Conservation (phyloP, 768 basidiomycete genomes). For the Lenzites betulinus region DNA sequence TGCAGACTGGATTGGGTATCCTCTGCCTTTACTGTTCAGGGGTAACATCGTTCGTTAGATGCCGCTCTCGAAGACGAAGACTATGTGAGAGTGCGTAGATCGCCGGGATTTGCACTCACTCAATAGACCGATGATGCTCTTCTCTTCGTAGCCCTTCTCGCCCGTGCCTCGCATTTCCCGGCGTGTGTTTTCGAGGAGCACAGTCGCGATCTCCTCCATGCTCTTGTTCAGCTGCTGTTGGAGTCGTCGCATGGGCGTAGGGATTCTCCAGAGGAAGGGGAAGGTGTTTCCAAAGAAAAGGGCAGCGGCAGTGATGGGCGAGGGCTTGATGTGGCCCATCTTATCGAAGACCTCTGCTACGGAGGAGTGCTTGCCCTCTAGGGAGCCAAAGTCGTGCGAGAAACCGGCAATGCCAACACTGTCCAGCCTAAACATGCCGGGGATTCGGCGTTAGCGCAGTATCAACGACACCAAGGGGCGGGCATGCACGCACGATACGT, state of each 20-base stretch:
- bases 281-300: conserved; percentile 32
- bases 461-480: conserved; percentile 18
- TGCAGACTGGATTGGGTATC: conserved; percentile 29
- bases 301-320: conserved; percentile 13
- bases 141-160: conserved; percentile 31
- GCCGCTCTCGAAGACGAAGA: background rate
- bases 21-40: conserved; percentile 40
- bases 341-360: conserved; percentile 35
- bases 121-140: conserved; percentile 41
- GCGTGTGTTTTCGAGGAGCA: conserved; percentile 35
- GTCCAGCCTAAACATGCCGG: conserved; percentile 46
- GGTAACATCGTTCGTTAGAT: background rate
- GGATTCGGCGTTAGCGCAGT: background rate
- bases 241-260: conserved; percentile 31
- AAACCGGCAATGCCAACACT: conserved; percentile 61
- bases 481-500: conserved; percentile 38
- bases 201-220: conserved; percentile 37
- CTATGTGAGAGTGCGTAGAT: background rate
- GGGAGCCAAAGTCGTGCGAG: conserved; percentile 54
- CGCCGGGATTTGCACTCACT: conserved; percentile 26
- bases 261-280: conserved; percentile 36
- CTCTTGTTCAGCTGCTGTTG: conserved; percentile 30
- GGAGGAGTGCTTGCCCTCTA: conserved; percentile 48
- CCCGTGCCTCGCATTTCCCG: conserved; percentile 35
- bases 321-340: conserved; percentile 20